Evolutionary conservation across 2,329 filamentous ascomycete genomes (phyloP), one percentile per base, ranked within the genome.

Genomic region (Bretziella fagacearum): DNA sequence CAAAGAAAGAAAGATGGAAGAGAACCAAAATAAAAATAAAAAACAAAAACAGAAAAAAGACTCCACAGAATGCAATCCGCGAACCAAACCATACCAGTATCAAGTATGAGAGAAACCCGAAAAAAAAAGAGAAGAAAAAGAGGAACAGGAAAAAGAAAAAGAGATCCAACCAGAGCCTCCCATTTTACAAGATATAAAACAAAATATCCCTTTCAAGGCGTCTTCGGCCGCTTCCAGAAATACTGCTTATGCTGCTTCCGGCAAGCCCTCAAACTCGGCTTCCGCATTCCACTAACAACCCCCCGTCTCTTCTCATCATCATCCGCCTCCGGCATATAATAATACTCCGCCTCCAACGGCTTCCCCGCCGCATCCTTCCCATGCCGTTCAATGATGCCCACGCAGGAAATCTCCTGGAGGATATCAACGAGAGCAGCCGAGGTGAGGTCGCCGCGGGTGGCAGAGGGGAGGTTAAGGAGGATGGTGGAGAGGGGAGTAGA

Each of bases 351-450:
- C 68, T 98, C 89, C 1, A 98, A 73, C 5, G 80, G 67, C 65
- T 95, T 91, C 54, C 91, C 91, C 0, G 91, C 89, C 4, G 91
- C 91, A 59, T 98, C 91, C 62, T 96, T 98, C 58, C 91, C 91
- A 60, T 89, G 80, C 32, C 91, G 80, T 44, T 73, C 71, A 56
- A 98, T 94, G 60, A 91, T 81, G 40, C 91, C 91, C 53, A 96
- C 78, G 58, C 85, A 94, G 6, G 73, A 62, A 4, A 84, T 82
- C 20, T 68, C 66, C 10, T 26, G 40, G 36, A 96, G 73, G 49
- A 93, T 71, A 39, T 65, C 67, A 51, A 79, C 79, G 44, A 96
- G 71, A 35, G 77, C 73, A 2, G 73, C 66, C 53, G 71, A 74
- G 22, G 70, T 69, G 23, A 86, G 63, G 30, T 68, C 70, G 48